Base-by-base conservation (phyloP, 805 yeast genomes). In the Citeromyces matritensis region DNA sequence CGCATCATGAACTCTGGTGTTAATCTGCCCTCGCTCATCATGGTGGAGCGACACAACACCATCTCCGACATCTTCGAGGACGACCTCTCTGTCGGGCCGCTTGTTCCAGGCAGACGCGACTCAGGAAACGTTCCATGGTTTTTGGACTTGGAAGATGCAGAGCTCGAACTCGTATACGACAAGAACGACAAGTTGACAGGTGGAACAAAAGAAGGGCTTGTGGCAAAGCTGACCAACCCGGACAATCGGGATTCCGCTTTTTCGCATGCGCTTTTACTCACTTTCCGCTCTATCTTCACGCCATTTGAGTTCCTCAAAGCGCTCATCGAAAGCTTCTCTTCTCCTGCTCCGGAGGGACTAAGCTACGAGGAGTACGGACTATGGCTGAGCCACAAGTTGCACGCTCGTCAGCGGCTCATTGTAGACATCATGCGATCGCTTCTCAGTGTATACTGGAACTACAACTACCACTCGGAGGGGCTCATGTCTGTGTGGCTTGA, bases 301-400 rank as follows among this genome's bases (percentile, higher is more conserved):
- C 65, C 91, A 2, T 51, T 64, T 7, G 79, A 75, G 32, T 57
- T 86, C 24, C 56, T 81, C 27, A 62, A 63, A 26, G 47, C 68
- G 27, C 53, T 83, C 42, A 65, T 80, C 23, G 64, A 65, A 26
- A 60, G 93, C 34, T 88, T 75, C 51, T 65, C 73, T 34, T 53
- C 71, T 10, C 70, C 69, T 38, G 91, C 95, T 14, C 95, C 95
- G 0, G 95, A 82, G 44, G 94, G 93, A 0, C 54, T 88, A 37
- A 71, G 81, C 36, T 81, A 73, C 45, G 93, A 79, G 38, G 94
- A 83, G 44, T 82, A 80, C 48, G 69, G 72, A 29, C 53, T 63
- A 7, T 84, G 95, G 95, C 61, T 73, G 7, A 70, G 72, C 27
- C 69, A 67, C 44, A 82, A 82, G 44, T 71, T 76, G 36, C 60